Base-by-base conservation (phyloP, 2,329 filamentous ascomycete genomes). In the Pochonia chlamydosporia region DNA sequence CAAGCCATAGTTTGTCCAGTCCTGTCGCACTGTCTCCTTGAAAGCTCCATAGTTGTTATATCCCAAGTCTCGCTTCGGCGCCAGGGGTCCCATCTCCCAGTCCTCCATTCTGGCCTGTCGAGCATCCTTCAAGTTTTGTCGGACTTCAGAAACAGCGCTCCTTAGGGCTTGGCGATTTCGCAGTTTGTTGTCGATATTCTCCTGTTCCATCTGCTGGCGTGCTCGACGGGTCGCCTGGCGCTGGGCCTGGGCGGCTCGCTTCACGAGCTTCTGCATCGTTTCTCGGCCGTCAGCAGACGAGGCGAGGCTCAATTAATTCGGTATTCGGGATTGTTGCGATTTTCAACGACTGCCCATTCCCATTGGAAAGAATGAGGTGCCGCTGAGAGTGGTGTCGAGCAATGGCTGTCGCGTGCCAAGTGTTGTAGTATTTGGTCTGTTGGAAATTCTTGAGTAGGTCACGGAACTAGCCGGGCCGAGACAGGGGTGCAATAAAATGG, bases 11-110 rank as follows among this genome's bases (percentile, higher is more conserved):
- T 63, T 60, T 33, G 58, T 60, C 63, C 63, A 66, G 49, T 67
- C 64, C 46, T 61, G 56, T 47, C 70, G 67, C 45, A 62, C 57
- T 20, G 59, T 58, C 50, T 70, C 66, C 26, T 60, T 57, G 48
- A 68, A 51, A 52, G 85, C 75, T 52, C 83, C 89, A 60, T 82
- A 85, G 23, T 67, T 72, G 41, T 76, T 74, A 55, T 75, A 70
- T 50, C 85, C 86, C 33, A 84, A 70, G 66, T 93, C 85, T 57
- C 84, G 78, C 62, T 84, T 85, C 2, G 91, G 90, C 3, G 89
- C 85, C 53, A 96, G 63, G 8, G 87, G 79, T 0, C 91, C 92
- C 54, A 89, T 68, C 53, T 85, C 72, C 81, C 87, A 95, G 64
- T 92, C 84, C 63, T 95, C 86, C 51, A 76, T 78, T 45, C 86